Conservation (phyloP, 1,284 basidiomycete genomes). For the Pseudozyma tsukubaensis region DNA sequence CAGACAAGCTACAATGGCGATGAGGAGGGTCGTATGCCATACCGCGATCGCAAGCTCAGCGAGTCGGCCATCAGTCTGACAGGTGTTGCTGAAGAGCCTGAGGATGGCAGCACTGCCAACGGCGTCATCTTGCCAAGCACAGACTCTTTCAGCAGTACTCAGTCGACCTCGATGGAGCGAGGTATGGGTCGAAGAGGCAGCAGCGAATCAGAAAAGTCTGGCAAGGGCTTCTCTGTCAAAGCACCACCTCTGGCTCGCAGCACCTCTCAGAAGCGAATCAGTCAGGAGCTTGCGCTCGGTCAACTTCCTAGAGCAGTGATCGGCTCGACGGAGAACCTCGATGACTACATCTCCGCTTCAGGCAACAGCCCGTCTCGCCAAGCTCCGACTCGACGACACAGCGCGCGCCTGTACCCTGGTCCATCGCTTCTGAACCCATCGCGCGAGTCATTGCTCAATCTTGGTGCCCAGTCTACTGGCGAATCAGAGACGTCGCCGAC, state of each 20-base stretch:
- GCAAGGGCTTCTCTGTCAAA: slow-evolving; percentile 16
- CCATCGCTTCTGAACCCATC: slow-evolving; percentile 58
- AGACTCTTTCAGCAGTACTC: slow-evolving; percentile 21
- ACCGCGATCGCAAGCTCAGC: slow-evolving; percentile 61
- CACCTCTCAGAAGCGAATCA: slow-evolving; percentile 58
- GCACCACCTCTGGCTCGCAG: slow-evolving; percentile 40
- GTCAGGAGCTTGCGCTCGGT: slow-evolving; percentile 55
- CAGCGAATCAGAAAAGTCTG: slow-evolving; percentile 49
- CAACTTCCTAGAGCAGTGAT: slow-evolving; percentile 43
- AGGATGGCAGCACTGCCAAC: slow-evolving; percentile 27
- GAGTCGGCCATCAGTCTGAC: slow-evolving; percentile 61
- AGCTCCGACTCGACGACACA: slow-evolving; percentile 53
- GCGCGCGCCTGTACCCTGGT: slow-evolving; percentile 48
- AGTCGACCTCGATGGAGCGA: slow-evolving; percentile 12
- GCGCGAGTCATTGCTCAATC: slow-evolving; percentile 45
- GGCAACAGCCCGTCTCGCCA: slow-evolving; percentile 45
- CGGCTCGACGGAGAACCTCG: slow-evolving; percentile 47
- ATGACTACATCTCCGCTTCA: slow-evolving; percentile 42
- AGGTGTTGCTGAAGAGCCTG: slow-evolving; percentile 57
- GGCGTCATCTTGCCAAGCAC: slow-evolving; percentile 14
- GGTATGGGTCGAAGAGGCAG: slow-evolving; percentile 37
- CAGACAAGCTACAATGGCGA: slow-evolving; percentile 42
- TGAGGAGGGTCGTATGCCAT: slow-evolving; percentile 51
- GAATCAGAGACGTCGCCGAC: slow-evolving; percentile 29
- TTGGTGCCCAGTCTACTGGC: slow-evolving; percentile 12